Percentiles rank a stretch among this genome's conserved stretches.
Evolutionary conservation across 78 protist species (phyloP).

Genomic region (Dictyostelium firmibasis): DNA sequence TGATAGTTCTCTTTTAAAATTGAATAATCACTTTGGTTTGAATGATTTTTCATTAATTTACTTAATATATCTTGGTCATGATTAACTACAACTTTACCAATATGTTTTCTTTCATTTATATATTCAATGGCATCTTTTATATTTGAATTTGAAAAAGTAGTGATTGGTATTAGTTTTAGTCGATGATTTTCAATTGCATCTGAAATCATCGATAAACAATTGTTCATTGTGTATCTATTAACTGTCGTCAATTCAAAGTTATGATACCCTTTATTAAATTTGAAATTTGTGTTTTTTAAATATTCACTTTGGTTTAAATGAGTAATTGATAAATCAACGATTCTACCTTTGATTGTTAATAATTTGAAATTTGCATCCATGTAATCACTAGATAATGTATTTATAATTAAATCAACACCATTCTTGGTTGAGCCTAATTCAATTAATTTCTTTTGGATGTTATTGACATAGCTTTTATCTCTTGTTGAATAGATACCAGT

Average conservation of each 20-base stretch:
- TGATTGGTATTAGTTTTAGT: not conserved
- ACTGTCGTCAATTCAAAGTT: slow-evolving; percentile 17
- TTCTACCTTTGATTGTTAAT: slow-evolving; percentile 29
- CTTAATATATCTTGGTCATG: too few species aligned
- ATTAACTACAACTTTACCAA: too few species aligned
- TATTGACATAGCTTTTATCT: not conserved
- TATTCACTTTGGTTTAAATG: slow-evolving; percentile 16
- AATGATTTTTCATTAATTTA: not conserved
- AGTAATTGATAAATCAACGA: slow-evolving; percentile 60
- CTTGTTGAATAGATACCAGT: slow-evolving; percentile 28
- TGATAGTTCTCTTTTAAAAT: not conserved
- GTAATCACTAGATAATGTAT: slow-evolving; percentile 12
- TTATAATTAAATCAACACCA: slow-evolving; percentile 75
- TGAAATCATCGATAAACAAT: too few species aligned
- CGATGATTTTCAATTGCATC: not conserved
- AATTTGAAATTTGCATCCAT: not conserved
- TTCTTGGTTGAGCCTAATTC: not conserved
- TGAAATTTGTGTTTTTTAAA: not conserved
- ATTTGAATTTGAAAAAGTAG: not conserved
- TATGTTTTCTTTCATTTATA: not conserved
- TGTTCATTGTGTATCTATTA: too few species aligned
- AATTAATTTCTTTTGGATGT: not conserved
- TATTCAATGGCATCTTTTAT: not conserved
- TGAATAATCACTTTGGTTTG: too few species aligned
- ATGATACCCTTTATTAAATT: not conserved